Conservation (phyloP, 345 rosid genomes). For the Lumnitzera littorea region DNA sequence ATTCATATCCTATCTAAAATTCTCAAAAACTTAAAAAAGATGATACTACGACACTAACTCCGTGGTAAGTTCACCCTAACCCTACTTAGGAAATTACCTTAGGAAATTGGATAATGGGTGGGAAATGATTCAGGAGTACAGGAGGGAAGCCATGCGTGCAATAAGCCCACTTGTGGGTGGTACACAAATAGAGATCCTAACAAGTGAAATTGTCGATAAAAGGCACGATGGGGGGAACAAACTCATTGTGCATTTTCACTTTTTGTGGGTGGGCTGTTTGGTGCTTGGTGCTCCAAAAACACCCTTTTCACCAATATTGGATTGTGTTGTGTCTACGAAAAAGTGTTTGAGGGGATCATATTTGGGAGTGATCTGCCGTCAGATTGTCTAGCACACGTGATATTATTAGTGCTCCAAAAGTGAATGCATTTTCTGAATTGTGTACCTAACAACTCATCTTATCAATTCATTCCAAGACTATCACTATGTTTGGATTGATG, state of each 20-base stretch:
- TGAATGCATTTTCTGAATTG: too few relatives aligned
- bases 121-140: slow-evolving; percentile 1
- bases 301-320: too few relatives aligned
- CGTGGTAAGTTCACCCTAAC: too few relatives aligned
- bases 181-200: background rate
- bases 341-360: slow-evolving; percentile 6
- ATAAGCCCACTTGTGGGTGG: slow-evolving; percentile 2
- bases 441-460: too few relatives aligned
- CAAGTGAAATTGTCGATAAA: too few relatives aligned
- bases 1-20: too few relatives aligned
- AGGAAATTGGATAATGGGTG: slow-evolving; percentile 2
- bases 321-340: too few relatives aligned
- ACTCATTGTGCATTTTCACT: slow-evolving; percentile 4
- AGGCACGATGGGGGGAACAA: slow-evolving; percentile 6
- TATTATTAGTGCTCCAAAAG: slow-evolving; percentile 2
- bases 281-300: slow-evolving; percentile 19
- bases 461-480: too few relatives aligned
- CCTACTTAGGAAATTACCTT: background rate
- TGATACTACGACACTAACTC: too few relatives aligned
- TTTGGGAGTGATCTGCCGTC: slow-evolving; percentile 33
- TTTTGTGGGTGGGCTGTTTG: slow-evolving; percentile 5
- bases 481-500: too few relatives aligned
- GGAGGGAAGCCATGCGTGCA: slow-evolving; percentile 8
- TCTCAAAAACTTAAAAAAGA: too few relatives aligned
- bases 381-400: slow-evolving; percentile 39